Evolutionary conservation across 2,329 filamentous ascomycete genomes (phyloP), one percentile per base, ranked within the genome.

Genomic region (Keithomyces neogunnii): DNA sequence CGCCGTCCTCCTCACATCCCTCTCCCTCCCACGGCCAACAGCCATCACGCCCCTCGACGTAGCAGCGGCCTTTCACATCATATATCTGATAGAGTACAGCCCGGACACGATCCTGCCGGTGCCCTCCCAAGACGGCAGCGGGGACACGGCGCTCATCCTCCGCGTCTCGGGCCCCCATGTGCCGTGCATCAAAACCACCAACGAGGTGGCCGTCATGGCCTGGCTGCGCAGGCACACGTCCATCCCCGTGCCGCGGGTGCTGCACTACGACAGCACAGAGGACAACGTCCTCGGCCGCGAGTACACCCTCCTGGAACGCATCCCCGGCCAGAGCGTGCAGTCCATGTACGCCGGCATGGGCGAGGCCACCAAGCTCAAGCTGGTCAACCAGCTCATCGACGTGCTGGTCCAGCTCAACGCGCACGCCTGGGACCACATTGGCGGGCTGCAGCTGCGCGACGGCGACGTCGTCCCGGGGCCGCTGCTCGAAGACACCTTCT

Each of bases 401-500:
- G 53, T 63, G 43, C 52, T 69, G n/a, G 38, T 49, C 8, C 57
- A 70, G 50, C 54, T 69, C 5, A 61, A 69, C 47, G 8, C 31
- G 7, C 58, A 61, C 29, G 39, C 51, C 8, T 67, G 61, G 52
- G 10, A 47, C 4, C 53, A 56, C 13, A 56, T 66, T 19, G 64
- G 65, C 32, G 66, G 65, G 1, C 50, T 69, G 3, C 40, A 35
- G 31, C 30, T 60, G 9, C 31, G 33, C 9, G 32, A 31, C 3
- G 51, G 53, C n/a, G 51, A 53, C 7, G 46, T 50, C 1, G 39
- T 55, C 2, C 55, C 57, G 1, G 66, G 62, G 2, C 64, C 57
- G 2, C 48, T 64, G 1, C 46, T 70, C 6, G 68, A 69, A 4
- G 67, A 71, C 48, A 65, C 60, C 7, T 69, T 67, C 42, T 70